Conservation (phyloP, 805 yeast species). For the Teunomyces barrocoloradensis region DNA sequence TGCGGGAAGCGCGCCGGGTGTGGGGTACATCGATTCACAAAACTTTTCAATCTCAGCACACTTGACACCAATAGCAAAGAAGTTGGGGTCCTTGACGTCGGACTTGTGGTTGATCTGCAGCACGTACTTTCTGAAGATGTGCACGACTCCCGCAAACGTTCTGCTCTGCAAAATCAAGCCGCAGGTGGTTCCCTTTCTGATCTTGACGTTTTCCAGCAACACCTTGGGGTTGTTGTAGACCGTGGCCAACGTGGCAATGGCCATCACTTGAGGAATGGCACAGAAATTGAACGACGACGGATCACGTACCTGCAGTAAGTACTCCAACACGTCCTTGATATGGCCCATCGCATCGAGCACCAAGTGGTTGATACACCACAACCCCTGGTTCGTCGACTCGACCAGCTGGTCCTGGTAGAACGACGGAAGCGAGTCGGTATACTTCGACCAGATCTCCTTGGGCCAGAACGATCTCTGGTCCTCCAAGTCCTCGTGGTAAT, state of each 20-base stretch:
- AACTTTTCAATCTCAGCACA: constrained; percentile 89
- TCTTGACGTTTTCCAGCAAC: constrained; percentile 71
- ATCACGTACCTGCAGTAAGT: constrained; percentile 73
- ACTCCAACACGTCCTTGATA: constrained; percentile 71
- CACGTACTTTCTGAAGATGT: constrained; percentile 72
- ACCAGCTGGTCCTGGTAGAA: constrained; percentile 43
- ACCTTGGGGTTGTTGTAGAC: constrained; percentile 80
- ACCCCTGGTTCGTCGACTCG: constrained; percentile 54
- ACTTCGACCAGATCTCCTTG: constrained; percentile 83
- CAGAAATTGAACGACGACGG: constrained; percentile 86
- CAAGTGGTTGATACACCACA: constrained; percentile 76
- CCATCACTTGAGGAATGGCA: constrained; percentile 99
- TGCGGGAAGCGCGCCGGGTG: constrained; percentile 43
- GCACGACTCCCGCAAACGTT: constrained; percentile 70
- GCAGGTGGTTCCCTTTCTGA: constrained; percentile 86
- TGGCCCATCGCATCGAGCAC: constrained; percentile 78
- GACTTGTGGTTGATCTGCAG: constrained; percentile 77
- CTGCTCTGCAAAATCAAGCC: constrained; percentile 69
- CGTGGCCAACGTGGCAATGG: constrained; percentile 87
- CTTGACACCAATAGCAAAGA: constrained; percentile 74
- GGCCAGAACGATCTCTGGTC: constrained; percentile 98
- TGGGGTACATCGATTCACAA: constrained; percentile 74
- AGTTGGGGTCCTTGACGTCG: constrained; percentile 80
- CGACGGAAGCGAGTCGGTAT: constrained; percentile 61
- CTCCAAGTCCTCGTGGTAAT: constrained; percentile 84